These are phyloP conservation scores for Mycosphaerelloides madeirae DNA, from an alignment of 2,329 filamentous ascomycete genomes.

Conservation along the genomic window DNA sequence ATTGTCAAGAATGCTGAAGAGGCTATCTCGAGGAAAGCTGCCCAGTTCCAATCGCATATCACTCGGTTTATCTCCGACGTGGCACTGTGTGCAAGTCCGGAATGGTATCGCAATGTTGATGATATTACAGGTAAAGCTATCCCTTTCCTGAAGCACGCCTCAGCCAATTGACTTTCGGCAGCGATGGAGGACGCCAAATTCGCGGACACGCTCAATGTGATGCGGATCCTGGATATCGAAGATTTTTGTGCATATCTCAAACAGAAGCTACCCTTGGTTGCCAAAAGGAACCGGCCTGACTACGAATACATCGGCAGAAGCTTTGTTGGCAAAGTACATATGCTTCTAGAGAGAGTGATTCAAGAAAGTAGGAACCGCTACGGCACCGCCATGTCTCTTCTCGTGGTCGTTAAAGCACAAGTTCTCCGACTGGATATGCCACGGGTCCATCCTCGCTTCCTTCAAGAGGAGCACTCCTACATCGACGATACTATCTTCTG, in stretches of 20 bases:
- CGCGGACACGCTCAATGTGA: neutral
- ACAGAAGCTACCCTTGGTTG: slow-evolving; percentile 1
- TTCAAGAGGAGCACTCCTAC: slow-evolving; percentile 1
- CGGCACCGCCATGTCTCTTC: neutral
- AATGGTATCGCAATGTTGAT: slow-evolving; percentile 4
- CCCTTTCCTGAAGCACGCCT: neutral
- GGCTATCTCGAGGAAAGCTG: neutral
- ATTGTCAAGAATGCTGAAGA: slow-evolving; percentile 1
- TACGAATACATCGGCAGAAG: neutral
- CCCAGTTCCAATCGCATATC: slow-evolving; percentile 1
- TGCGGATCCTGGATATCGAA: neutral
- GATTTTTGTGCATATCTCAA: slow-evolving; percentile 3
- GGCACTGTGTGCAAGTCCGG: neutral
- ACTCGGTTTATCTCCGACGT: slow-evolving; percentile 1
- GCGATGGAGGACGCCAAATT: slow-evolving; percentile 3
- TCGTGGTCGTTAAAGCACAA: neutral
- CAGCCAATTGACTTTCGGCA: neutral
- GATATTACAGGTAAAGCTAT: slow-evolving; percentile 2
- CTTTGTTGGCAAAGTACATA: slow-evolving; percentile 2
- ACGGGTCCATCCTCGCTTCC: neutral
- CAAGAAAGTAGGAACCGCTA: neutral
- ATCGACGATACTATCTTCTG: slow-evolving; percentile 2
- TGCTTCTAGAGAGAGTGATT: neutral
- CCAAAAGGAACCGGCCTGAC: neutral
- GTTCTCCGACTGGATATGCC: neutral